Base-by-base conservation (phyloP, 2,329 filamentous ascomycete genomes). In the Neurospora sp. region DNA sequence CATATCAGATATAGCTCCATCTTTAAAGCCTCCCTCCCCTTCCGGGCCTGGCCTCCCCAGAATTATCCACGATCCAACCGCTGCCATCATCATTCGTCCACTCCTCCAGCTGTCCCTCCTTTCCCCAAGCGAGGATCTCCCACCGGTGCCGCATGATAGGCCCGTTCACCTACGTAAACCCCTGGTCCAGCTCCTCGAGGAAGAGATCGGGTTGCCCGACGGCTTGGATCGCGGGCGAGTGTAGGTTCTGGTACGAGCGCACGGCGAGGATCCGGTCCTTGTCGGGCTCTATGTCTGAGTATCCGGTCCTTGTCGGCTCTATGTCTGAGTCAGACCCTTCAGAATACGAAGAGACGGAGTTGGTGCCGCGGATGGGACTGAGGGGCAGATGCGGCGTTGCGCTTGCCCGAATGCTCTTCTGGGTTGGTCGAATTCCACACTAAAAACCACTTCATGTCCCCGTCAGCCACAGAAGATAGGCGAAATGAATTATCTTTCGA, bases 121-220 rank as follows among this genome's bases (percentile, higher is more conserved):
- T 71, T 1, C 70, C 69, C 68, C 70, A 70, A 0, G 68, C 75
- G 69, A 69, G 73, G 66, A 67, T 74, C 72, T 75, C 67, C 36
- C 28, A 62, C 12, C 52, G 52, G 15, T 62, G 52, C 12, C 52
- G 52, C 52, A 62, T 62, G 8, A 62, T 62, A 15, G 52, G 52
- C 12, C 28, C 52, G 15, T 62, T 62, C 28, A 62, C 52, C 3
- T 62, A 23, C 23, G 52, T 62, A 6, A 62, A 62, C 5, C 52
- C 52, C 52, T 62, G 52, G 28, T 62, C 52, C 12, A 62, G 52
- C 52, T 62, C 52, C 15, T 62, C 52, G 28, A 62, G 52, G 28
- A 62, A 62, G 23, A 62, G 23, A n/a, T 62, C 52, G 12, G 52
- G 33, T 2, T 62, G 52, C 12, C 52, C 52, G 28, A 62, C 52